These are phyloP conservation scores for Sporisorium iseilematis-ciliati DNA, from an alignment of 1,284 basidiomycete genomes.

Conservation along the genomic window DNA sequence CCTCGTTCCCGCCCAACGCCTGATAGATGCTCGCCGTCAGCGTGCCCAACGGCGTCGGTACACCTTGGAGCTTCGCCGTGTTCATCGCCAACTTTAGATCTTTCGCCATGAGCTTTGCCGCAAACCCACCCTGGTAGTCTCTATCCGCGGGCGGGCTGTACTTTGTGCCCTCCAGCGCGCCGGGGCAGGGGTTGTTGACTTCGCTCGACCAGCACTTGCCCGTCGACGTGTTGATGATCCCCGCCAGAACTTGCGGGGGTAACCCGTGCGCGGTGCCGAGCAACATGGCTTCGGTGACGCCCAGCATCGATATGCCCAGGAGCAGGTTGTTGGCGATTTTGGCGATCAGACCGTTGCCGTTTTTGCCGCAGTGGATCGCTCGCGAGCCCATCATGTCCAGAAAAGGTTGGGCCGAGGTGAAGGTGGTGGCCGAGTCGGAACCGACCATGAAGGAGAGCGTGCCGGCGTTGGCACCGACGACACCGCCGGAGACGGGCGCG, in stretches of 20 bases:
- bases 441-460: constrained; percentile 92
- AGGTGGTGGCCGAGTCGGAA: constrained; percentile 75
- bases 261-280: constrained; percentile 62
- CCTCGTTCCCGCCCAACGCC: constrained; percentile 53
- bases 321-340: constrained; percentile 67
- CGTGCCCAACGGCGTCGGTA: constrained; percentile 57
- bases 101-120: constrained; percentile 51
- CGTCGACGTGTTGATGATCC: constrained; percentile 65
- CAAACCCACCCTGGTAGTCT: constrained; percentile 77
- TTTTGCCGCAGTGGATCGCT: constrained; percentile 85
- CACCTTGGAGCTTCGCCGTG: constrained; percentile 56
- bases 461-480: constrained; percentile 80
- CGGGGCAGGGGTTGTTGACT: constrained; percentile 87
- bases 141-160: constrained; percentile 84
- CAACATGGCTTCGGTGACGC: constrained; percentile 62
- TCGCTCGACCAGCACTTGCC: constrained; percentile 82
- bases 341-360: constrained; percentile 73
- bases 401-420: constrained; percentile 75
- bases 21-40: constrained; percentile 57
- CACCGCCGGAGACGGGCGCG: constrained; percentile 91
- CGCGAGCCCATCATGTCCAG: constrained; percentile 79
- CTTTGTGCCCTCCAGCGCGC: constrained; percentile 74
- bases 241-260: constrained; percentile 53
- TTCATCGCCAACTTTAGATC: constrained; percentile 62
- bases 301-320: constrained; percentile 63